Base-by-base conservation (phyloP, 306 rosid species). In the Dalbergia cochinchinensis region DNA sequence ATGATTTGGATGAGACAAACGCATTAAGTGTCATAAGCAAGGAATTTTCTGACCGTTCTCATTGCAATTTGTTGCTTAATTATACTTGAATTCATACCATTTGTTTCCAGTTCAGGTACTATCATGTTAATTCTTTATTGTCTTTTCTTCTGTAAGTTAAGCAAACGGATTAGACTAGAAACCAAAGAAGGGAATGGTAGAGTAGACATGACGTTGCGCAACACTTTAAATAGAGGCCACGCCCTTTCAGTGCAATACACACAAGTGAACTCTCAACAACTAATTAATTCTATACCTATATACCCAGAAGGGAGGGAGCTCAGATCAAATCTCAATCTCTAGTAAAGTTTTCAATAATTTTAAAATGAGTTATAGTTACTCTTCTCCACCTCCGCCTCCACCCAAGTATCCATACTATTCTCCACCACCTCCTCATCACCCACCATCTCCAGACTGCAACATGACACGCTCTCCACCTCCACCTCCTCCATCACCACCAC, bases 341-440 rank as follows among this genome's bases (percentile, higher is more conserved):
- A 15, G 2, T 31, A 5, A 70, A 70, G 1, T 8, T 33, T 51
- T 0, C 31, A n/a, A 69, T 12, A 48, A 1, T 2, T 19, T 31
- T 42, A 42, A 6, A 26, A 84, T 82, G 87, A 15, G 57, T 69
- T 80, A 83, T 54, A 78, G 78, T 42, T 86, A 34, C 75, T 78
- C 71, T 79, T 63, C 2, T 50, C 84, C 42, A 5, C 34, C 83
- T n/a, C 79, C 86, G 0, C 54, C 83, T 3, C 76, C 86, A 1
- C 37, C 35, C 37, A 0, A 20, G 13, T 63, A 71, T 76, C 80
- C 72, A 61, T 73, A 84, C 71, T 58, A 78, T 69, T 69, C 82
- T 34, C 76, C 83, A 26, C 31, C 31, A 26, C 31, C 0, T 76
- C 83, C 61, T 10, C 80, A 81, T 10, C 80, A 81, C 3, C 78